These are phyloP conservation scores for Nicotiana knightiana DNA, from an alignment of 257 asterid genomes.

Conservation along the genomic window DNA sequence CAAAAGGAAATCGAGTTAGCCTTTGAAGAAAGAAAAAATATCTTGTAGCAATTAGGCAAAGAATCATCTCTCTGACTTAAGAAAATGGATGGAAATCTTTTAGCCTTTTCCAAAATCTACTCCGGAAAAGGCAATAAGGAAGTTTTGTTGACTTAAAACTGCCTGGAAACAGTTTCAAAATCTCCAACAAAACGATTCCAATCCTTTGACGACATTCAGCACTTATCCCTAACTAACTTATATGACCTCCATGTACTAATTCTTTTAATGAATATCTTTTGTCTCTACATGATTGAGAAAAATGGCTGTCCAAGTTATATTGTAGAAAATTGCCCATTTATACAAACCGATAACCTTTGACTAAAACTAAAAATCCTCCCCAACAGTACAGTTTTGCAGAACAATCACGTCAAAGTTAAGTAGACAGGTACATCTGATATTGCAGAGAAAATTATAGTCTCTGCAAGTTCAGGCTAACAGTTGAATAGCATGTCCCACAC, in stretches of 20 bases:
- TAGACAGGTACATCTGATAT: neutral
- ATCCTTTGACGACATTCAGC: neutral
- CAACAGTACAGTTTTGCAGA: neutral
- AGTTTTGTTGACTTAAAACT: neutral
- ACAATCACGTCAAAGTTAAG: neutral
- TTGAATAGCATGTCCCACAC: neutral
- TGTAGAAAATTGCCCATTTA: neutral
- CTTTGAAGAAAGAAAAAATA: neutral
- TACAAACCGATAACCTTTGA: neutral
- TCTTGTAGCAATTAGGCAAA: neutral
- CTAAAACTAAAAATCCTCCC: neutral
- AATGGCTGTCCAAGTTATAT: neutral
- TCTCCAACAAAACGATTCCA: neutral
- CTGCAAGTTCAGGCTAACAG: neutral
- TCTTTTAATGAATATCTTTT: neutral
- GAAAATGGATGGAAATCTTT: neutral
- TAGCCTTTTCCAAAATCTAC: neutral
- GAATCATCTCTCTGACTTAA: neutral
- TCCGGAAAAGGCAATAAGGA: neutral
- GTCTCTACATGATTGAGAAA: neutral
- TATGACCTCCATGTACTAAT: neutral
- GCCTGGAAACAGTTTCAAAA: neutral
- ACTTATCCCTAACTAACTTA: neutral
- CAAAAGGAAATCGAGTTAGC: slow-evolving; percentile 13
- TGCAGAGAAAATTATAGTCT: neutral